A percentile compares a stretch with the other conserved stretches of the same genome.
phyloP scores from a whole-genome alignment of 78 protist species.

The Corallochytrium limacisporum region DNA sequence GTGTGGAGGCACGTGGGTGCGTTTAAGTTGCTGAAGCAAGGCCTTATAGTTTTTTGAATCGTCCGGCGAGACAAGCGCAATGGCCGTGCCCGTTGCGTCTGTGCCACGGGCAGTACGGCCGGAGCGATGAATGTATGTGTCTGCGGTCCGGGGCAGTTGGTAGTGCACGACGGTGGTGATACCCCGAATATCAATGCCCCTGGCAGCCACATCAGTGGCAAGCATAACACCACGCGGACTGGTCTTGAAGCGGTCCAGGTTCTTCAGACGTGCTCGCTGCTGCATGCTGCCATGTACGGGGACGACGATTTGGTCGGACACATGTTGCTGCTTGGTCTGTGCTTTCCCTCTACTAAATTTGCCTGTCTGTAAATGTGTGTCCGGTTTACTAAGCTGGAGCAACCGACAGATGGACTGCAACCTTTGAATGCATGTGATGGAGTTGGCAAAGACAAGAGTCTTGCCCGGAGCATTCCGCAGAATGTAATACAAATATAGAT shows the following conservation, averaged over 20 bases:
- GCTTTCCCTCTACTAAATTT: no score
- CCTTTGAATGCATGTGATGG: constrained; percentile 18
- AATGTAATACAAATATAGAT: constrained; percentile 8
- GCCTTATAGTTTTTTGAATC: no score
- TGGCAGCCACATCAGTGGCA: constrained; percentile 92
- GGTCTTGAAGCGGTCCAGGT: constrained; percentile 23
- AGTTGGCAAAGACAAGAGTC: constrained; percentile 51
- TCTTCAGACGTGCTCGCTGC: constrained; percentile 54
- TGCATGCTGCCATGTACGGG: constrained; percentile 52
- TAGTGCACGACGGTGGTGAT: constrained; percentile 53
- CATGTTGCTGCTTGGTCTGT: no score
- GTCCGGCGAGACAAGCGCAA: no score
- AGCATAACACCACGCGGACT: constrained; percentile 32
- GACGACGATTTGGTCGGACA: no score
- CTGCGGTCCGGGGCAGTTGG: constrained; percentile 33
- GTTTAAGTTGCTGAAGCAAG: no score
- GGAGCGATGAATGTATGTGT: constrained; percentile 45
- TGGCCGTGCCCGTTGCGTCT: no score
- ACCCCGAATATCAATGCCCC: constrained; percentile 72
- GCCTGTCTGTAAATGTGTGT: no score
- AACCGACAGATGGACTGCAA: constrained; percentile 7
- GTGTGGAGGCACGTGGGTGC: no score
- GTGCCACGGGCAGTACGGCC: constrained; percentile 63
- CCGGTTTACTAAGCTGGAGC: not conserved
- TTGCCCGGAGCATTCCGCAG: constrained; percentile 9